Conservation (phyloP, 1,284 basidiomycete genomes). For the Mycosarcoma maydis region DNA sequence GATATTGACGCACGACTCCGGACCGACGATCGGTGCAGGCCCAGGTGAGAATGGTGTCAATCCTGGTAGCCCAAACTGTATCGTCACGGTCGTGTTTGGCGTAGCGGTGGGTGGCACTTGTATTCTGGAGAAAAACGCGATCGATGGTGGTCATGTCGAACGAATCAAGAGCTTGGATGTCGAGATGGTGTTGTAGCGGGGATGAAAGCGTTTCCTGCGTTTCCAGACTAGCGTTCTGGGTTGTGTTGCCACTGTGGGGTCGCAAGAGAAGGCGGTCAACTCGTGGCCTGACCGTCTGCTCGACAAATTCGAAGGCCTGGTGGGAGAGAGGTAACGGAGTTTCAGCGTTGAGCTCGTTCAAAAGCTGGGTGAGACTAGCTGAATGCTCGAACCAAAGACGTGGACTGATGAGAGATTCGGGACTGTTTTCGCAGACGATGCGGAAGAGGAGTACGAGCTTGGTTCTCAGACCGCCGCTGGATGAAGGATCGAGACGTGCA, state of each 20-base stretch:
- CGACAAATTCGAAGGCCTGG: constrained; percentile 11
- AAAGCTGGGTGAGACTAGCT: constrained; percentile 18
- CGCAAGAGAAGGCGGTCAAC: constrained; percentile 27
- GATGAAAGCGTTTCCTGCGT: not conserved
- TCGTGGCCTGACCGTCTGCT: constrained; percentile 19
- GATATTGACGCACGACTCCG: constrained; percentile 77
- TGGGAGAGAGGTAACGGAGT: not conserved
- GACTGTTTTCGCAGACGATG: constrained; percentile 29
- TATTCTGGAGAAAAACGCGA: constrained; percentile 24
- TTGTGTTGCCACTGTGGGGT: not conserved
- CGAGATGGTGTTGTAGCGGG: constrained; percentile 21
- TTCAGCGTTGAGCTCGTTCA: constrained; percentile 17
- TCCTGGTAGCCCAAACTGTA: constrained; percentile 21
- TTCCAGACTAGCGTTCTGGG: not conserved
- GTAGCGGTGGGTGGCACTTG: not conserved
- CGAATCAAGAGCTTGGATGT: constrained; percentile 40
- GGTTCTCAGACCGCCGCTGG: constrained; percentile 20
- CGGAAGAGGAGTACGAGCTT: constrained; percentile 38
- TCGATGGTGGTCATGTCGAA: constrained; percentile 40
- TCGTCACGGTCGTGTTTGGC: constrained; percentile 26
- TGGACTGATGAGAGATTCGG: constrained; percentile 80
- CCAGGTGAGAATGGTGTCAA: constrained; percentile 83
- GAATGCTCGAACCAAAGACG: constrained; percentile 54
- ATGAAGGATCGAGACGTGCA: constrained; percentile 15
- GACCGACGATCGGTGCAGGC: constrained; percentile 79